Conservation (phyloP, 73 alveolate species). For the Uronychia setigera region DNA sequence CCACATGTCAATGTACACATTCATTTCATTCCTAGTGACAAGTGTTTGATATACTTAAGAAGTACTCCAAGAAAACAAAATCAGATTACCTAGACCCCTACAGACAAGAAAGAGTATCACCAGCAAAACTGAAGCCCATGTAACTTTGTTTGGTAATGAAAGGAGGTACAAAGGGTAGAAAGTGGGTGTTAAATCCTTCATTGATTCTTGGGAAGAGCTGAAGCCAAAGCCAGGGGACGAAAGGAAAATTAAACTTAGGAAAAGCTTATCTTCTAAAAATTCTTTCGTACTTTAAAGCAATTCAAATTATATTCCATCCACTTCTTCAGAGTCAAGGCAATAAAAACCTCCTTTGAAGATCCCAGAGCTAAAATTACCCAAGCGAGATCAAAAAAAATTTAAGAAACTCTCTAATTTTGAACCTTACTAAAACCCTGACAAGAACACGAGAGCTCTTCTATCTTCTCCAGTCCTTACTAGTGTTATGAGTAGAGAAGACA, state of each 20-base stretch:
- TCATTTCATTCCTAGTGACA: background rate
- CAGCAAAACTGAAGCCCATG: background rate
- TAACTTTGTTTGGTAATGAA: background rate
- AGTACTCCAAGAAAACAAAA: background rate
- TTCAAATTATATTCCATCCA: too few relatives aligned
- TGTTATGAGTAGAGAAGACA: too few relatives aligned
- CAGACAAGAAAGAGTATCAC: background rate
- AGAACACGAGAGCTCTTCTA: too few relatives aligned
- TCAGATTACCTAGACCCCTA: background rate
- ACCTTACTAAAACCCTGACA: too few relatives aligned
- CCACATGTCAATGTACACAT: background rate
- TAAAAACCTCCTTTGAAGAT: background rate
- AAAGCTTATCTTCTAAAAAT: background rate
- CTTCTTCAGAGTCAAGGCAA: background rate
- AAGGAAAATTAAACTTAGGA: background rate
- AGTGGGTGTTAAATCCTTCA: background rate
- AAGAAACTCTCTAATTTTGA: too few relatives aligned
- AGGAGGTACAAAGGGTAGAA: background rate
- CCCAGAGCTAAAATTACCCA: background rate
- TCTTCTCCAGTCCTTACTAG: too few relatives aligned
- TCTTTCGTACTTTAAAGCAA: too few relatives aligned
- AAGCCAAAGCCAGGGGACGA: background rate
- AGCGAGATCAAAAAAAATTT: background rate
- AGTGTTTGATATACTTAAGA: background rate
- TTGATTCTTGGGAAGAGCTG: background rate